Evolutionary conservation across 2,329 filamentous ascomycete species (phyloP).

Genomic region (Lomentospora prolificans): DNA sequence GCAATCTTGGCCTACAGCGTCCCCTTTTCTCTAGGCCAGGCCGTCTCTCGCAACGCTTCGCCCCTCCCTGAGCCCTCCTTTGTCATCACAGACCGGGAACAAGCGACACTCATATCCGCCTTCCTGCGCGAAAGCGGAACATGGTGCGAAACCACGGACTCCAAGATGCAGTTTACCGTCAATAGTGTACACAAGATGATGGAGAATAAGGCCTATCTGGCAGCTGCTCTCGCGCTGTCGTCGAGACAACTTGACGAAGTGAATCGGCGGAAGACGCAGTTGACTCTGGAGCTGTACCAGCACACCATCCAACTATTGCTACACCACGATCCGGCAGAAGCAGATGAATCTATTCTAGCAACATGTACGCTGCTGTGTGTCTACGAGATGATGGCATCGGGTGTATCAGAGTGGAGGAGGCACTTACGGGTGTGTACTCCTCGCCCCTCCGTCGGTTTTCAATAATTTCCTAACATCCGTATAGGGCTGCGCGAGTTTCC

Average conservation of each 20-base stretch:
- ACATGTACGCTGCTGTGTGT: constrained; percentile 11
- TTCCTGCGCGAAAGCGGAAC: constrained; percentile 7
- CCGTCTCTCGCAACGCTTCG: not conserved
- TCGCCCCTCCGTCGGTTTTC: not conserved
- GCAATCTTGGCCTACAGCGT: not conserved
- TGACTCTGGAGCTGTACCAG: constrained; percentile 11
- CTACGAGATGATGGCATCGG: constrained; percentile 13
- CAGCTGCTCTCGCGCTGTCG: constrained; percentile 9
- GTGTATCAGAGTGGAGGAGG: constrained; percentile 10
- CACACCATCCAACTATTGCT: constrained; percentile 10
- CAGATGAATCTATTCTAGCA: constrained; percentile 7
- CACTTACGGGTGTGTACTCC: constrained; percentile 6
- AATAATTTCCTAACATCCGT: not conserved
- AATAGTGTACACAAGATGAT: constrained; percentile 9
- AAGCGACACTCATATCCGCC: not conserved
- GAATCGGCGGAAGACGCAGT: not conserved
- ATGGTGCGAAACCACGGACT: constrained; percentile 12
- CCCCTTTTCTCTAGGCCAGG: not conserved
- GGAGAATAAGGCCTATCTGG: constrained; percentile 9
- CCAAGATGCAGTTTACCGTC: constrained; percentile 8
- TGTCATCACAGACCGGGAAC: not conserved
- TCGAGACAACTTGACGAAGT: constrained; percentile 10
- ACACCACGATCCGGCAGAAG: constrained; percentile 9
- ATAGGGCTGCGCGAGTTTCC: constrained; percentile 10
- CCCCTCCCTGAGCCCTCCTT: not conserved